Conservation (phyloP, 306 rosid species). For the Elaeagnus macrophylla region DNA sequence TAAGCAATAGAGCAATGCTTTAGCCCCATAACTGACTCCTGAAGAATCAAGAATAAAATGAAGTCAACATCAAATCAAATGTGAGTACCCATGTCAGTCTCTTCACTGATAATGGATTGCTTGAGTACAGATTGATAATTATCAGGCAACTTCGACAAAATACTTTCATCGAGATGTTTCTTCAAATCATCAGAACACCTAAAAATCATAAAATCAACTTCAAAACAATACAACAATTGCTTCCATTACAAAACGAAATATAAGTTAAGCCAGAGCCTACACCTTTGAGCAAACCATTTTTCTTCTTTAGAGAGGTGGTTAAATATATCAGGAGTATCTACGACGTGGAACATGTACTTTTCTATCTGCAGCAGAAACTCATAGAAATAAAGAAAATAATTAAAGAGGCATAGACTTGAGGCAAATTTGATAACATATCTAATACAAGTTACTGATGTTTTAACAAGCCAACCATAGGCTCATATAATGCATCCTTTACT, state of each 20-base stretch:
- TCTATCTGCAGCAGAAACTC: slow-evolving; percentile 52
- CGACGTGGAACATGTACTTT: slow-evolving; percentile 65
- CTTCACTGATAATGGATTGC: slow-evolving; percentile 76
- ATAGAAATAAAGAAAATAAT: not conserved
- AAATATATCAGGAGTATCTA: slow-evolving; percentile 48
- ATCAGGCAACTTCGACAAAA: slow-evolving; percentile 64
- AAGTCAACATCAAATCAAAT: slow-evolving; percentile 11
- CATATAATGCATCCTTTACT: no score
- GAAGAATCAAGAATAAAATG: slow-evolving; percentile 3
- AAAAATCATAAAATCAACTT: slow-evolving; percentile 26
- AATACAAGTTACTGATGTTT: not conserved
- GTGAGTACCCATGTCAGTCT: slow-evolving; percentile 79
- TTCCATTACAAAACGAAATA: not conserved
- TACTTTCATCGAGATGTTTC: slow-evolving; percentile 59
- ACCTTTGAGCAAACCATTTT: slow-evolving; percentile 52
- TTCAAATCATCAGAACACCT: slow-evolving; percentile 67
- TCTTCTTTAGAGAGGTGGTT: slow-evolving; percentile 64
- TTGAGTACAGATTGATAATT: slow-evolving; percentile 54
- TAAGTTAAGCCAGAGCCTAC: slow-evolving; percentile 18
- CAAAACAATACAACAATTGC: not conserved
- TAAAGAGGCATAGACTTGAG: not conserved
- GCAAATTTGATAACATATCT: not conserved
- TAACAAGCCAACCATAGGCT: not conserved
- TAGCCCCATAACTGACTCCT: not conserved
- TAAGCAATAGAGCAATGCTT: no score